Evolutionary conservation across 1,139 yeast genomes (phyloP).

Genomic region (Kluyveromyces sp.): DNA sequence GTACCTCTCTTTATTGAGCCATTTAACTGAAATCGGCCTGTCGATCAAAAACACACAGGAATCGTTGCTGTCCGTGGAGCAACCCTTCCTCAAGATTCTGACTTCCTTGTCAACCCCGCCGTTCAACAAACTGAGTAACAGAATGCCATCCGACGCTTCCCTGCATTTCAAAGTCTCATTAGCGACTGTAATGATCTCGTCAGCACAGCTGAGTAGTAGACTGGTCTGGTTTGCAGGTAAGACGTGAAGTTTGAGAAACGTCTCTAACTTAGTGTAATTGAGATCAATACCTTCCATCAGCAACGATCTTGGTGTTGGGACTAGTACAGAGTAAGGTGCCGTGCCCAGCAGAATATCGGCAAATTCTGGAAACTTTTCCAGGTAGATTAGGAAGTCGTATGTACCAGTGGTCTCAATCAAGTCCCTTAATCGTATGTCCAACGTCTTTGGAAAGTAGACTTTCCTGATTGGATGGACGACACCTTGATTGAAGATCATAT

Average conservation of each 20-base stretch:
- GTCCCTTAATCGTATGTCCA: constrained; percentile 50
- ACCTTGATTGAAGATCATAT: constrained; percentile 75
- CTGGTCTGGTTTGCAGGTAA: constrained; percentile 48
- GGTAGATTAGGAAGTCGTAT: constrained; percentile 41
- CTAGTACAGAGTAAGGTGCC: constrained; percentile 52
- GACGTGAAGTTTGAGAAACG: constrained; percentile 61
- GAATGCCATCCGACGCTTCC: constrained; percentile 35
- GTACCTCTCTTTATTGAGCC: constrained; percentile 50
- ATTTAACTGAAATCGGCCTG: constrained; percentile 53
- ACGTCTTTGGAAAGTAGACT: constrained; percentile 50
- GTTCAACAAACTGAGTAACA: constrained; percentile 27
- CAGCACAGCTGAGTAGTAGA: constrained; percentile 40
- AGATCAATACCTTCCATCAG: constrained; percentile 27
- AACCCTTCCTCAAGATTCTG: constrained; percentile 58
- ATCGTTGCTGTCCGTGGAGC: constrained; percentile 40
- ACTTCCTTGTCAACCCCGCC: constrained; percentile 58
- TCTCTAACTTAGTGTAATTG: constrained; percentile 38
- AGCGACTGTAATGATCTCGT: constrained; percentile 39
- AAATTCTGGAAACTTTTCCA: constrained; percentile 33
- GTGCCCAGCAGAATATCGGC: constrained; percentile 16
- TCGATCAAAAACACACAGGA: constrained; percentile 70
- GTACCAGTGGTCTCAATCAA: constrained; percentile 48
- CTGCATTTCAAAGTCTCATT: constrained; percentile 41
- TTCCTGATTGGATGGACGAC: constrained; percentile 67
- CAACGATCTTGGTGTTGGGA: constrained; percentile 63